Percentiles rank a stretch among this genome's conserved stretches.
phyloP scores from a whole-genome alignment of 345 rosid species.

The Toxicodendron radicans region DNA sequence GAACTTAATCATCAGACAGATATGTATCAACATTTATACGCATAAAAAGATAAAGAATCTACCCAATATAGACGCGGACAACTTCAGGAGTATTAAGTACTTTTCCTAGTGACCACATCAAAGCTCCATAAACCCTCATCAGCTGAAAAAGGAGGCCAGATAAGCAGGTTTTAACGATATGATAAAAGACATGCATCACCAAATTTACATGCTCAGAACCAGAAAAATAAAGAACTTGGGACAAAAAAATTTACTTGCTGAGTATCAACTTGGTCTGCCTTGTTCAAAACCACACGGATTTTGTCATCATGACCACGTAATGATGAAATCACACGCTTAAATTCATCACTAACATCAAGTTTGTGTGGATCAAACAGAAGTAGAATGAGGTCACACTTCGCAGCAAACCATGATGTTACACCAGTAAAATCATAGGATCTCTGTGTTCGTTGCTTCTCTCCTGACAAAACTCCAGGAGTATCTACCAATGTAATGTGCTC shows the following conservation, averaged over 20 bases:
- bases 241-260: slow-evolving; percentile 59
- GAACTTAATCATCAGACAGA: background rate
- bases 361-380: slow-evolving; percentile 97
- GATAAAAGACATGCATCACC: background rate
- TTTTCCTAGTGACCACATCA: slow-evolving; percentile 99
- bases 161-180: slow-evolving; percentile 9
- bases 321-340: slow-evolving; percentile 93
- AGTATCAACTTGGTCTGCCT: slow-evolving; percentile 95
- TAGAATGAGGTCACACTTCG: slow-evolving; percentile 94
- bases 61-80: slow-evolving; percentile 94
- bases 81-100: slow-evolving; percentile 96
- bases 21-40: background rate
- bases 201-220: background rate
- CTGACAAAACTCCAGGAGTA: slow-evolving; percentile 94
- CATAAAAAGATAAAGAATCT: slow-evolving; percentile 20
- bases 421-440: slow-evolving; percentile 87
- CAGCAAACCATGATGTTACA: slow-evolving; percentile 98
- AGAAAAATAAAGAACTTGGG: background rate
- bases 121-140: slow-evolving; percentile 98
- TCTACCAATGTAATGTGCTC: slow-evolving; percentile 91
- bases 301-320: slow-evolving; percentile 95
- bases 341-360: slow-evolving; percentile 93
- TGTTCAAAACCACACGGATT: slow-evolving; percentile 92
- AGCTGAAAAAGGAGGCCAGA: slow-evolving; percentile 46
- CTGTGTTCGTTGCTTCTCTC: slow-evolving; percentile 91